Evolutionary conservation across 129 eudicot genomes (phyloP).

Genomic region (Ambrosia artemisiifolia): DNA sequence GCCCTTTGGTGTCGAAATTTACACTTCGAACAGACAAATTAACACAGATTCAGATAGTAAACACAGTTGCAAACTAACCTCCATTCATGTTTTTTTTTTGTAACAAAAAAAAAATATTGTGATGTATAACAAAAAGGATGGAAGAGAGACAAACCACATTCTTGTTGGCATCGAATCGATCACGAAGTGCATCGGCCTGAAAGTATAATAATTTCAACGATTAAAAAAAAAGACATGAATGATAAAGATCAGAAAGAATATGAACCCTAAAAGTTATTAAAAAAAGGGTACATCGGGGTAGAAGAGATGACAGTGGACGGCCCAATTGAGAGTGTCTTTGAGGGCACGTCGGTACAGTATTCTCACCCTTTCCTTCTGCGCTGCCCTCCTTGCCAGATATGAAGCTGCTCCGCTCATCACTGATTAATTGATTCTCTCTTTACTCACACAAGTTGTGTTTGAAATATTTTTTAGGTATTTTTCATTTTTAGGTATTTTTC

Average conservation of each 20-base stretch:
- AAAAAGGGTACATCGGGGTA: conserved; percentile 64
- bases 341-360: conserved; percentile 80
- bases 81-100: no score
- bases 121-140: background rate
- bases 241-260: conserved; percentile 4
- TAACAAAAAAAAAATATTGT: no score
- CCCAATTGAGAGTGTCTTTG: conserved; percentile 94
- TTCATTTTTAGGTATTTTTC: no score
- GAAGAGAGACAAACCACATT: conserved; percentile 54
- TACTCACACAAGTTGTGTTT: conserved; percentile 12
- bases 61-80: no score
- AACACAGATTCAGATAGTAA: no score
- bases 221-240: background rate
- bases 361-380: conserved; percentile 82
- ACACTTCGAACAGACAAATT: background rate
- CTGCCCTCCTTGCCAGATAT: conserved; percentile 74
- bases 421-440: conserved; percentile 20
- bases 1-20: background rate
- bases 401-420: conserved; percentile 67
- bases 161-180: conserved; percentile 77
- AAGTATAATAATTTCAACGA: background rate
- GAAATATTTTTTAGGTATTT: no score
- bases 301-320: conserved; percentile 97
- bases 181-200: conserved; percentile 91
- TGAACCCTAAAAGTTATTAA: conserved; percentile 36